Percentiles rank a stretch among this genome's conserved stretches.
Conservation (phyloP, 2,329 filamentous ascomycete genomes). For the Aspergillus sp. region DNA sequence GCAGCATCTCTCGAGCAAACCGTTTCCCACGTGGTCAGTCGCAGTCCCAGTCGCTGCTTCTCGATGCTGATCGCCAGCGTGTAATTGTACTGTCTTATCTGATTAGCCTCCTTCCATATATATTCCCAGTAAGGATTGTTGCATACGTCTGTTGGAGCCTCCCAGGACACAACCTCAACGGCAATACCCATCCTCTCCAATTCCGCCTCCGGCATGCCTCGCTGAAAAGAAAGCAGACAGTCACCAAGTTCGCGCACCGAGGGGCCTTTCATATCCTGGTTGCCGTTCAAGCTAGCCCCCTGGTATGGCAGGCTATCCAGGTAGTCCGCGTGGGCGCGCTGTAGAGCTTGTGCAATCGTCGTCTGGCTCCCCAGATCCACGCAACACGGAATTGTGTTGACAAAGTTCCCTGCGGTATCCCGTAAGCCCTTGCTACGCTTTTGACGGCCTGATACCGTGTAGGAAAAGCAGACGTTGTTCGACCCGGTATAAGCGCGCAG, state of each 20-base stretch:
- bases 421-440: not conserved
- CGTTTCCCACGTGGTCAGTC: not conserved
- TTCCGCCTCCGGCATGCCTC: not conserved
- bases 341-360: not conserved
- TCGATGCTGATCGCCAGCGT: not conserved
- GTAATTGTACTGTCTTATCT: not conserved
- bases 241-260: not conserved
- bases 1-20: not conserved
- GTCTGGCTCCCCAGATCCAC: not conserved
- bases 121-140: not conserved
- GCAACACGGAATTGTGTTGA: not conserved
- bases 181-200: not conserved
- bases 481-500: not conserved
- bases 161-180: not conserved
- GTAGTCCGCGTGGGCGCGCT: not conserved
- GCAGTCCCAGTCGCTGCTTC: not conserved
- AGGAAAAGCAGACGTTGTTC: not conserved
- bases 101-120: not conserved
- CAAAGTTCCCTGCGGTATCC: not conserved
- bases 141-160: not conserved
- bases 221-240: not conserved
- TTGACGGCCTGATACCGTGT: not conserved
- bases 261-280: not conserved
- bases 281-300: not conserved
- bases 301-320: not conserved